A percentile compares a stretch with the other conserved stretches of the same genome.
phyloP scores from a whole-genome alignment of 768 basidiomycete genomes.

The Suillus alpinus region DNA sequence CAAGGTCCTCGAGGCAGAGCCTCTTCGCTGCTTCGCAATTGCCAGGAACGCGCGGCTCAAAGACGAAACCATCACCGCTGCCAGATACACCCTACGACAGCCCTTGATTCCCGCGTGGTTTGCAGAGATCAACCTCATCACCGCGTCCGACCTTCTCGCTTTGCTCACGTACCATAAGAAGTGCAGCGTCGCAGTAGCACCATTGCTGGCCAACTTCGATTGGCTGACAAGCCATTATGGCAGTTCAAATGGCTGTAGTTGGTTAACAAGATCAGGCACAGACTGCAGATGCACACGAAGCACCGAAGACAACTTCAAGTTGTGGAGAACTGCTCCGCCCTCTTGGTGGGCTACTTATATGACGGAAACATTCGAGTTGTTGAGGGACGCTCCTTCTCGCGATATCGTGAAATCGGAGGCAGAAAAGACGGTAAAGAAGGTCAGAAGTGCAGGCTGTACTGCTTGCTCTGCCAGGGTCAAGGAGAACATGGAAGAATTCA shows the following conservation, averaged over 20 bases:
- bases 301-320: not conserved
- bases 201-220: not conserved
- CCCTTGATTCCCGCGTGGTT: slow-evolving; percentile 16
- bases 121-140: slow-evolving; percentile 20
- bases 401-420: not conserved
- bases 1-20: slow-evolving; percentile 10
- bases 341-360: slow-evolving; percentile 13
- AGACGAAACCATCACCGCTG: slow-evolving; percentile 20
- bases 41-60: slow-evolving; percentile 20
- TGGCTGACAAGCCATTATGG: slow-evolving; percentile 3
- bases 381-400: slow-evolving; percentile 5
- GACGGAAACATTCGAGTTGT: not conserved
- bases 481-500: slow-evolving; percentile 16
- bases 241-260: not conserved
- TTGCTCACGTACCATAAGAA: slow-evolving; percentile 12
- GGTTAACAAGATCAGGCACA: too few relatives aligned
- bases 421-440: not conserved
- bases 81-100: slow-evolving; percentile 18
- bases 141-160: slow-evolving; percentile 16
- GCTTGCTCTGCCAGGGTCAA: slow-evolving; percentile 6
- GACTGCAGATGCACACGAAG: not conserved
- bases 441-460: not conserved
- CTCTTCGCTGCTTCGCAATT: slow-evolving; percentile 27
- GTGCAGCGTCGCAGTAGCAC: not conserved
- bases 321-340: not conserved